A percentile compares a stretch with the other conserved stretches of the same genome.
phyloP scores from a whole-genome alignment of 2,329 filamentous ascomycete species.

The Ophiosphaerella korrae region DNA sequence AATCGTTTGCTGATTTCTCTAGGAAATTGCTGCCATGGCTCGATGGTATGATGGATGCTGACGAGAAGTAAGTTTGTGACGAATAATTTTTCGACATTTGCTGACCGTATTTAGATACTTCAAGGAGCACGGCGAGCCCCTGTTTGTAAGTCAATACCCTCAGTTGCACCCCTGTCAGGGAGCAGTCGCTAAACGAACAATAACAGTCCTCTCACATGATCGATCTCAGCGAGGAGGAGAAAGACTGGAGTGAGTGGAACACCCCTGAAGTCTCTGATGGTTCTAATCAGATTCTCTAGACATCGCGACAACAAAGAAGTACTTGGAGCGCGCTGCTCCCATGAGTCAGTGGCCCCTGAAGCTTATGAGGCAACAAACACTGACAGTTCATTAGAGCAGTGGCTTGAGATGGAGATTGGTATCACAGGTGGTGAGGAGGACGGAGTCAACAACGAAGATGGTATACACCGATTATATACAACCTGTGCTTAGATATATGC shows the following conservation, averaged over 20 bases:
- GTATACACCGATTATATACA: neutral
- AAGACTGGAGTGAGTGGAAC: neutral
- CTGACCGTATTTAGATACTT: conserved; percentile 63
- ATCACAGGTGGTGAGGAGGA: conserved; percentile 93
- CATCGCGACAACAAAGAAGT: conserved; percentile 74
- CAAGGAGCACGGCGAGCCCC: conserved; percentile 73
- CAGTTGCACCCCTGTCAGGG: neutral
- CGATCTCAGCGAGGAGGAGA: conserved; percentile 81
- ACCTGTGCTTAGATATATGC: neutral
- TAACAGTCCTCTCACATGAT: conserved; percentile 87
- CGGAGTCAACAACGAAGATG: conserved; percentile 94
- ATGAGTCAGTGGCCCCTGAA: conserved; percentile 70
- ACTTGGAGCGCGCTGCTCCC: conserved; percentile 90
- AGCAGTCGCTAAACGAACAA: neutral
- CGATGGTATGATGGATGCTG: conserved; percentile 71
- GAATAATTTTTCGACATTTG: no score
- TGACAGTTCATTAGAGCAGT: conserved; percentile 48
- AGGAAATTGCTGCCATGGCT: conserved; percentile 96
- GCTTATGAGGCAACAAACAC: neutral
- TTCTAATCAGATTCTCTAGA: conserved; percentile 45
- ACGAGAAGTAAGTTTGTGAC: conserved; percentile 64
- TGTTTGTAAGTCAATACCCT: conserved; percentile 9
- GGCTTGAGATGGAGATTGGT: conserved; percentile 96
- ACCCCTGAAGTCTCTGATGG: conserved; percentile 50
- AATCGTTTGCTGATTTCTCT: neutral